Base-by-base conservation (phyloP, 2,329 filamentous ascomycete genomes). In the Exophiala lecanii-corni region DNA sequence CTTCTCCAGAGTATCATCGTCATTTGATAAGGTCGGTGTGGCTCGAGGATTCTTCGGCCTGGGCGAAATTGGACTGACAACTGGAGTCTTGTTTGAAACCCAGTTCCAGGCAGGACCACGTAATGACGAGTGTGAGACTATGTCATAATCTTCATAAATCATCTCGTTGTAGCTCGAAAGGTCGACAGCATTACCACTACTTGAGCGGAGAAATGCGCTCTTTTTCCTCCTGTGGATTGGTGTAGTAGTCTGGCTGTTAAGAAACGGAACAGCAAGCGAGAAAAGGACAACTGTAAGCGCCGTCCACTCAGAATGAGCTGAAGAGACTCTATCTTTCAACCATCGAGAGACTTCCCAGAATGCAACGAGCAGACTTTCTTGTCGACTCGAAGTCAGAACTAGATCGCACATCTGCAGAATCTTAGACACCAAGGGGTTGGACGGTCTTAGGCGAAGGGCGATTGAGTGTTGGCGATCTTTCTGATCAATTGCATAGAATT, bases 341-440 rank as follows among this genome's bases (percentile, higher is more conserved):
- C 85, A 91, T 49, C 79, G 77, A 64, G 84, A 75, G 15, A 78
- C 73, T 58, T 86, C 81, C 75, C 84, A 85, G 83, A 85, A 89
- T 2, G 76, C 79, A 7, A 81, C 73, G 43, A 86, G 66, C 7
- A 88, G 65, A 18, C 70, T 69, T 70, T 84, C 66, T 70, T 82
- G 47, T 66, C 78, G 63, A 44, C 65, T 64, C 15, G 78, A 68
- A 5, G 78, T 77, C 19, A 89, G 61, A 23, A 84, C 73, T 50
- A 82, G 80, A 44, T 76, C 76, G 57, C 82, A 83, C 12, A 78
- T 67, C 21, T 76, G 70, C 6, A 89, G 65, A 6, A 81, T 67
- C 41, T 72, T 78, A 19, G 69, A 70, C 4, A 86, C 81, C 38
- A 82, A 72, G n/a, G 72, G 68, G 38, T 76, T 80, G 10, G 68